Conservation (phyloP, 768 basidiomycete species). For the Lentinula raphanica region DNA sequence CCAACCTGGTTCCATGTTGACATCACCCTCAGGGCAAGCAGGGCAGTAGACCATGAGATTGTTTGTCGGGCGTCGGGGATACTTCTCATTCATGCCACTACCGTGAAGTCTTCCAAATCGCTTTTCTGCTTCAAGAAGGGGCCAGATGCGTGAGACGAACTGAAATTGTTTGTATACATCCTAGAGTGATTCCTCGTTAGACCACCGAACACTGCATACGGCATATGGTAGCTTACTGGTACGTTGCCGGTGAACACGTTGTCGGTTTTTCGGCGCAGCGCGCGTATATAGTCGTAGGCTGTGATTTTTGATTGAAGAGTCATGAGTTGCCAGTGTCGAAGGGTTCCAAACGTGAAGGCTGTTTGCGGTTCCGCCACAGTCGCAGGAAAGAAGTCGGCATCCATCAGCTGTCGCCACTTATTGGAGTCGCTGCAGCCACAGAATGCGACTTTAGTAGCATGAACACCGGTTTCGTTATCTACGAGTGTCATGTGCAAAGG, state of each 20-base stretch:
- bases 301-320: constrained; percentile 13
- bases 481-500: neutral
- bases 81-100: constrained; percentile 9
- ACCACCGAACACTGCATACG: neutral
- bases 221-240: neutral
- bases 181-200: neutral
- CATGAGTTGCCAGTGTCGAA: constrained; percentile 12
- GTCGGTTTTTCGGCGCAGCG: constrained; percentile 8
- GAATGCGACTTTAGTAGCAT: neutral
- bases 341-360: constrained; percentile 12
- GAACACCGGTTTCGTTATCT: constrained; percentile 7
- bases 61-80: constrained; percentile 9
- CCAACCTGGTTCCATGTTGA: constrained; percentile 21
- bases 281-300: constrained; percentile 10
- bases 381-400: constrained; percentile 9
- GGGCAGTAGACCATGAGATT: constrained; percentile 17
- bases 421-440: constrained; percentile 4
- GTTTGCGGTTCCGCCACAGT: constrained; percentile 7
- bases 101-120: constrained; percentile 18
- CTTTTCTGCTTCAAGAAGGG: constrained; percentile 10
- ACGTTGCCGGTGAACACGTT: constrained; percentile 5
- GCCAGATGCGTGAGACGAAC: constrained; percentile 20
- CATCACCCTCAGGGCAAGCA: constrained; percentile 22
- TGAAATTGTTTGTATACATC: constrained; percentile 18
- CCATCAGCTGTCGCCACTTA: constrained; percentile 7